Conservation (phyloP, 495 filamentous ascomycete species). For the Aspergillus coremiiformis region DNA sequence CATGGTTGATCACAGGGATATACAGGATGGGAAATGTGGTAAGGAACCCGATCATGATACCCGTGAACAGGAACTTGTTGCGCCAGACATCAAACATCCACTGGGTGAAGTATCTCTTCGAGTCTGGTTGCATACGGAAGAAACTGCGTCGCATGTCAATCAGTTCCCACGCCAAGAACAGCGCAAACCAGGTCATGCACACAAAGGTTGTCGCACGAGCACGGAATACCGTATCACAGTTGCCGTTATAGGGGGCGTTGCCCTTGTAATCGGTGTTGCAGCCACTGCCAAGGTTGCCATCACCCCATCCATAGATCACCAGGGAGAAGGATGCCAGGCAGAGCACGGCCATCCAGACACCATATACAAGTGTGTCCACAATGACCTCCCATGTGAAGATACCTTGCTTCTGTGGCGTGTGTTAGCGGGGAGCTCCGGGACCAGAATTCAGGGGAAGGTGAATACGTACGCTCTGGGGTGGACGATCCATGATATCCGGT, state of each 20-base stretch:
- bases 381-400: slow-evolving; percentile 65
- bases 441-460: neutral
- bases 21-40: slow-evolving; percentile 67
- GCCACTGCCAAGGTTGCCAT: slow-evolving; percentile 52
- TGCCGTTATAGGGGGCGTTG: slow-evolving; percentile 27
- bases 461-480: slow-evolving; percentile 50
- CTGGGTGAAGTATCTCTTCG: slow-evolving; percentile 44
- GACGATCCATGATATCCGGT: slow-evolving; percentile 59
- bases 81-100: slow-evolving; percentile 59
- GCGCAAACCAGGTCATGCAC: slow-evolving; percentile 66
- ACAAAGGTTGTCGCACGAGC: slow-evolving; percentile 66
- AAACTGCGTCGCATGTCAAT: slow-evolving; percentile 59
- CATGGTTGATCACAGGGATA: slow-evolving; percentile 60
- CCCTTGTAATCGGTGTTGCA: slow-evolving; percentile 67
- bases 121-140: slow-evolving; percentile 57
- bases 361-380: slow-evolving; percentile 62
- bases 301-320: slow-evolving; percentile 59
- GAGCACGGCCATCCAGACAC: slow-evolving; percentile 61
- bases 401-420: slow-evolving; percentile 47
- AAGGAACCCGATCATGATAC: slow-evolving; percentile 59
- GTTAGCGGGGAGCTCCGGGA: slow-evolving; percentile 23
- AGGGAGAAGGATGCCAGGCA: slow-evolving; percentile 58
- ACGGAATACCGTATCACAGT: slow-evolving; percentile 62
- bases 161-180: slow-evolving; percentile 71
- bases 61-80: slow-evolving; percentile 67